phyloP scores from a whole-genome alignment of 1,284 basidiomycete species.

The Hemileia vastatrix region DNA sequence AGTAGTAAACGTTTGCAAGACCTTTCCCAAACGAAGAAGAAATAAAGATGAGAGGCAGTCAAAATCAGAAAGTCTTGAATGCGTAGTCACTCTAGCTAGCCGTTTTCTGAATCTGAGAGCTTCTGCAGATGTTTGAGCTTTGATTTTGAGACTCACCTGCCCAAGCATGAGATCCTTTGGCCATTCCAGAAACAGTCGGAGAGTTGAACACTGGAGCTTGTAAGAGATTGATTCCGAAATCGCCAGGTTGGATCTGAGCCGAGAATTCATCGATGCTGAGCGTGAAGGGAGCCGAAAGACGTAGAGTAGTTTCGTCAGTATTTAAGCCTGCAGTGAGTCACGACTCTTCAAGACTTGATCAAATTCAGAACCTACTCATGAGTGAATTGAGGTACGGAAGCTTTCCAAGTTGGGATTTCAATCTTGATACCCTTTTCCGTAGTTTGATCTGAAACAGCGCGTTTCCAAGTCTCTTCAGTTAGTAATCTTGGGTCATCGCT shows the following conservation, averaged over 20 bases:
- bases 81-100: too few species aligned
- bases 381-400: not conserved
- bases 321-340: too few species aligned
- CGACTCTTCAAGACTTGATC: not conserved
- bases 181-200: not conserved
- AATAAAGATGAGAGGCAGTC: too few species aligned
- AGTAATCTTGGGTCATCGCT: not conserved
- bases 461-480: not conserved
- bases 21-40: not conserved
- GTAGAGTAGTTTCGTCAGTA: too few species aligned
- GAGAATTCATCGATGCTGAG: not conserved
- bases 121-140: too few species aligned
- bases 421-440: not conserved
- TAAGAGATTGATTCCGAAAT: not conserved
- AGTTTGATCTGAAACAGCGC: not conserved
- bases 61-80: too few species aligned
- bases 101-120: too few species aligned
- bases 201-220: not conserved
- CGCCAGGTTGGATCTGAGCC: not conserved
- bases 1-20: not conserved
- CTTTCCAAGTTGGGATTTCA: not conserved
- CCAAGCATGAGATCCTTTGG: not conserved
- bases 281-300: not conserved
- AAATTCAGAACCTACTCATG: not conserved
- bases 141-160: not conserved